Percentiles rank a stretch among this genome's conserved stretches.
Evolutionary conservation across 768 basidiomycete genomes (phyloP).

Genomic region (Suillus luteus): DNA sequence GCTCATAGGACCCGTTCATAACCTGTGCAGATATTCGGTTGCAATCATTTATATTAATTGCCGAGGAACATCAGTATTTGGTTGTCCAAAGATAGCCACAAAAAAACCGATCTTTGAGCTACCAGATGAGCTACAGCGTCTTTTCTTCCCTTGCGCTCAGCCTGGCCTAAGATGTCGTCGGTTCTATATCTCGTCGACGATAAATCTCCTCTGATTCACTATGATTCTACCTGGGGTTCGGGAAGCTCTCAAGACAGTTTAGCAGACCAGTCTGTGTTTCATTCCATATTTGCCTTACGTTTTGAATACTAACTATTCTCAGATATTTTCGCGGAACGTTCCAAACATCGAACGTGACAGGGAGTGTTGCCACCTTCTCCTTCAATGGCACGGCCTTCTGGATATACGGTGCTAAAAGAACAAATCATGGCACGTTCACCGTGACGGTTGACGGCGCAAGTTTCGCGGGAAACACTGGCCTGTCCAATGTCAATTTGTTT

Average conservation of each 20-base stretch:
- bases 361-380: constrained; percentile 39
- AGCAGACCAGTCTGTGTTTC: constrained; percentile 21
- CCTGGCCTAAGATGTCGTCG: constrained; percentile 24
- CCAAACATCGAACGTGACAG: constrained; percentile 36
- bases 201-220: constrained; percentile 35
- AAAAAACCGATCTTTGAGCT: neutral
- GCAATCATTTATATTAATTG: neutral
- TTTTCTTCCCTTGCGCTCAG: neutral
- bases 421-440: constrained; percentile 47
- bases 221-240: constrained; percentile 27
- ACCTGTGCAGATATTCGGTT: neutral
- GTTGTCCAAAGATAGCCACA: neutral
- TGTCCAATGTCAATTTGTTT: constrained; percentile 30
- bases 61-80: neutral
- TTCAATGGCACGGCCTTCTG: constrained; percentile 54
- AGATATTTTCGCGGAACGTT: constrained; percentile 45
- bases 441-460: constrained; percentile 42
- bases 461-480: constrained; percentile 34
- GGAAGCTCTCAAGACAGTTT: constrained; percentile 18
- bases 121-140: neutral
- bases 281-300: neutral
- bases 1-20: neutral
- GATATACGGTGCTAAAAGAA: constrained; percentile 52
- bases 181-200: constrained; percentile 31
- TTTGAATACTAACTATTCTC: neutral